Evolutionary conservation across 257 asterid species (phyloP).

Genomic region (Datura wrightii): DNA sequence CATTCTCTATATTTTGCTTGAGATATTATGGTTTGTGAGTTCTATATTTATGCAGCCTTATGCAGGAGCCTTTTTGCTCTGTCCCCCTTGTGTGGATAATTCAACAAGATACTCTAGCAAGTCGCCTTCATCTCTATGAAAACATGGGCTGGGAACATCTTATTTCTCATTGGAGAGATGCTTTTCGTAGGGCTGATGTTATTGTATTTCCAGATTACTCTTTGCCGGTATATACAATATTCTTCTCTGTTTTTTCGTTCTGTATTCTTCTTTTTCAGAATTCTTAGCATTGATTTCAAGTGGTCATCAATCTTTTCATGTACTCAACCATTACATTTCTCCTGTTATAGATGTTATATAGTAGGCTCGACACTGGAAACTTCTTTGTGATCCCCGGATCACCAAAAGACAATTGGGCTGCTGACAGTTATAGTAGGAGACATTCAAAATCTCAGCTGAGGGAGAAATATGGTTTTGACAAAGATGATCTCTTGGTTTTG

Average conservation of each 20-base stretch:
- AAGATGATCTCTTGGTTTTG: slow-evolving; percentile 78
- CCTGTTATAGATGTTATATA: slow-evolving; percentile 89
- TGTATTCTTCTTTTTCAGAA: background rate
- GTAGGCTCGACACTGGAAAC: slow-evolving; percentile 96
- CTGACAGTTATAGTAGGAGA: slow-evolving; percentile 76
- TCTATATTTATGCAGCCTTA: slow-evolving; percentile 97
- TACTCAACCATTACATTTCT: slow-evolving; percentile 47
- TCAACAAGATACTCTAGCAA: slow-evolving; percentile 90
- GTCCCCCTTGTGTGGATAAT: slow-evolving; percentile 94
- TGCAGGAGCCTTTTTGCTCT: slow-evolving; percentile 99
- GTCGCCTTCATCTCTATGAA: slow-evolving; percentile 70
- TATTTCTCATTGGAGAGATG: slow-evolving; percentile 73
- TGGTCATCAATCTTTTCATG: slow-evolving; percentile 34
- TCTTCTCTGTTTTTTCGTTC: slow-evolving; percentile 32
- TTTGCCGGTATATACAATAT: slow-evolving; percentile 66
- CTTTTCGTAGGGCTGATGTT: slow-evolving; percentile 81
- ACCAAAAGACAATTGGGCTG: slow-evolving; percentile 94
- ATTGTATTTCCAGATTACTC: slow-evolving; percentile 92
- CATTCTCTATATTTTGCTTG: slow-evolving; percentile 28
- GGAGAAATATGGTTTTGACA: slow-evolving; percentile 70
- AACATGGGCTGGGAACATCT: slow-evolving; percentile 74
- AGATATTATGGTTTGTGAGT: slow-evolving; percentile 60
- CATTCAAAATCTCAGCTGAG: slow-evolving; percentile 80
- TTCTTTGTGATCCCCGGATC: slow-evolving; percentile 97
- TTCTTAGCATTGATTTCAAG: background rate